Percentiles rank a stretch among this genome's conserved stretches.
Evolutionary conservation across 148 eudicot genomes (phyloP).

Genomic region (Chenopodium album): DNA sequence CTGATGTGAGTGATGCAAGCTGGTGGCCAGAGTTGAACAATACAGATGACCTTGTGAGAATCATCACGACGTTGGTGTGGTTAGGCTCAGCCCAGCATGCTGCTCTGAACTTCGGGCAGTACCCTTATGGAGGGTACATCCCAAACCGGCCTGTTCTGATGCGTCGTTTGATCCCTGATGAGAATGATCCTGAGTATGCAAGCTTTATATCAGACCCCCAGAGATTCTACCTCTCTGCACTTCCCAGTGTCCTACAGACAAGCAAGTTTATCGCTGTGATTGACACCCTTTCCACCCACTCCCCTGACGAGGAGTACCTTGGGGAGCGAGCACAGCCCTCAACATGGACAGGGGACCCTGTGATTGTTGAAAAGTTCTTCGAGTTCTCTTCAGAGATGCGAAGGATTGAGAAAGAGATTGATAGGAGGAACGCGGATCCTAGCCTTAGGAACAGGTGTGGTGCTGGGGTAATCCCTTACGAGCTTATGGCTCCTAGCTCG

Average conservation of each 20-base stretch:
- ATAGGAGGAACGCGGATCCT: slow-evolving; percentile 56
- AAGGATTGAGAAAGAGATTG: slow-evolving; percentile 74
- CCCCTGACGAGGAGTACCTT: slow-evolving; percentile 91
- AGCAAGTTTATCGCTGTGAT: slow-evolving; percentile 95
- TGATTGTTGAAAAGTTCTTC: slow-evolving; percentile 64
- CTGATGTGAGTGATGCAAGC: slow-evolving; percentile 54
- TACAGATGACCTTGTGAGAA: slow-evolving; percentile 58
- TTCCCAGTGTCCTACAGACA: slow-evolving; percentile 80
- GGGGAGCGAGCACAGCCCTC: slow-evolving; percentile 77
- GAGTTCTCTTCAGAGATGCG: slow-evolving; percentile 70
- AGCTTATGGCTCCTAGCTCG: slow-evolving; percentile 84
- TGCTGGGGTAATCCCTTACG: slow-evolving; percentile 91
- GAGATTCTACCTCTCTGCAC: slow-evolving; percentile 54
- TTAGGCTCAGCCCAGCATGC: slow-evolving; percentile 93
- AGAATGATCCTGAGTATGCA: slow-evolving; percentile 66
- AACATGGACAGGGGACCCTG: slow-evolving; percentile 78
- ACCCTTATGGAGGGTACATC: slow-evolving; percentile 91
- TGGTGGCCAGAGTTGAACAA: slow-evolving; percentile 82
- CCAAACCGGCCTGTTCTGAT: slow-evolving; percentile 88
- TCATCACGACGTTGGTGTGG: slow-evolving; percentile 83
- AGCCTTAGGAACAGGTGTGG: slow-evolving; percentile 84
- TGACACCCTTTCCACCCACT: slow-evolving; percentile 84
- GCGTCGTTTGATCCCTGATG: slow-evolving; percentile 78
- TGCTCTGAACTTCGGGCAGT: slow-evolving; percentile 88
- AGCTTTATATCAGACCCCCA: slow-evolving; percentile 66